Evolutionary conservation across 108 stramenopile species (phyloP).

Genomic region (Fragilariopsis cylindrus): DNA sequence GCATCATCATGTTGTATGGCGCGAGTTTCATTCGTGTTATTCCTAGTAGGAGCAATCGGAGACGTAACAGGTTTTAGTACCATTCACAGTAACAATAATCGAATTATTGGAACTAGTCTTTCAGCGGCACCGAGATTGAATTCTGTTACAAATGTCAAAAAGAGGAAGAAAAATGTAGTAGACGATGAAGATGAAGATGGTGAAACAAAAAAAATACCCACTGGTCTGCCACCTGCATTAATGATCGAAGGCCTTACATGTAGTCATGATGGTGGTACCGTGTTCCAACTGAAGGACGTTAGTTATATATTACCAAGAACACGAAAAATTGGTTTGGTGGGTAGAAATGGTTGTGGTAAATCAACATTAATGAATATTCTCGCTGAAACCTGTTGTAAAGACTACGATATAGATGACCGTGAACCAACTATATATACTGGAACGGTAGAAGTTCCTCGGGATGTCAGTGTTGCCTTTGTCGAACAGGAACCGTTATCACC

Average conservation of each 20-base stretch:
- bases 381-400: slow-evolving; percentile 33
- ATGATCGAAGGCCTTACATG: slow-evolving; percentile 33
- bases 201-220: too few species aligned
- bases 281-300: slow-evolving; percentile 59
- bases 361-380: slow-evolving; percentile 46
- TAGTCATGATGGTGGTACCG: slow-evolving; percentile 52
- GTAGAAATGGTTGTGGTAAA: slow-evolving; percentile 65
- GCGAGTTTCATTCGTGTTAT: too few species aligned
- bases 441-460: slow-evolving; percentile 35
- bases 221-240: slow-evolving; percentile 33
- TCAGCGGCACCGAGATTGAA: too few species aligned
- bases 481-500: slow-evolving; percentile 68
- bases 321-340: slow-evolving; percentile 32
- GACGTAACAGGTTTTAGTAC: too few species aligned
- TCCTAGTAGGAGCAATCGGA: too few species aligned
- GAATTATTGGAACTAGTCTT: too few species aligned
- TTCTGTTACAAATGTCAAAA: too few species aligned
- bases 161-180: too few species aligned
- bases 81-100: too few species aligned
- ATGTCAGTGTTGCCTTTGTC: slow-evolving; percentile 55
- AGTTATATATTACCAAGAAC: slow-evolving; percentile 58
- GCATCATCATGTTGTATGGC: too few species aligned
- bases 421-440: slow-evolving; percentile 44
- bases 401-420: slow-evolving; percentile 34
- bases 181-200: too few species aligned